Evolutionary conservation across 2,329 filamentous ascomycete species (phyloP).

Genomic region (Paecilomyces variotii): DNA sequence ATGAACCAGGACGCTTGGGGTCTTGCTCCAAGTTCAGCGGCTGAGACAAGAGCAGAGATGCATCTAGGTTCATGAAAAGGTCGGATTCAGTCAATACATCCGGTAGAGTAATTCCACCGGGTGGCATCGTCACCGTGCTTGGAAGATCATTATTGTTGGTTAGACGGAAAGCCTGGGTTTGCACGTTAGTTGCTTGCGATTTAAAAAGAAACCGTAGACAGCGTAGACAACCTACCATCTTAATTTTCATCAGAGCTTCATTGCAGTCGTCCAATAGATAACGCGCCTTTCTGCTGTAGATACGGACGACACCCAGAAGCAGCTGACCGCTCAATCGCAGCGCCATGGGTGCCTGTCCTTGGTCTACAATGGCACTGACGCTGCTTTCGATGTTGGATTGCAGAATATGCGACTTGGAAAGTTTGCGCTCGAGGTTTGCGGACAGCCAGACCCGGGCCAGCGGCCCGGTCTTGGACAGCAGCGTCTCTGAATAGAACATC

Average conservation of each 20-base stretch:
- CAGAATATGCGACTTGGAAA: constrained; percentile 92
- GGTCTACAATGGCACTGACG: constrained; percentile 89
- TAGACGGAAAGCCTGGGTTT: constrained; percentile 74
- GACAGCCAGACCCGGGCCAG: constrained; percentile 97
- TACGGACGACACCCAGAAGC: constrained; percentile 88
- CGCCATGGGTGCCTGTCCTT: constrained; percentile 88
- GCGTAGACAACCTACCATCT: constrained; percentile 61
- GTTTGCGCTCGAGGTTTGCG: constrained; percentile 95
- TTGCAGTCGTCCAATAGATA: constrained; percentile 97
- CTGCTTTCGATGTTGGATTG: constrained; percentile 93
- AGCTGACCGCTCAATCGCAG: constrained; percentile 89
- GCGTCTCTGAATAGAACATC: constrained; percentile 97
- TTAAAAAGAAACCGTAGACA: background rate
- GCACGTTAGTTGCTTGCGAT: constrained; percentile 22
- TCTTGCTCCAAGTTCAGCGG: constrained; percentile 44
- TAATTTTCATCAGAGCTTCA: constrained; percentile 94
- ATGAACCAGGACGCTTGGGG: constrained; percentile 25
- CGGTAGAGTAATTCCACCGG: constrained; percentile 78
- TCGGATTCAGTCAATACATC: constrained; percentile 92
- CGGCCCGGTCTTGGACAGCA: constrained; percentile 93
- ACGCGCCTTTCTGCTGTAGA: constrained; percentile 94
- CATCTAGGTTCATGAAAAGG: constrained; percentile 74
- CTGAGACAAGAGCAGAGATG: constrained; percentile 72
- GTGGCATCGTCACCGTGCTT: constrained; percentile 68
- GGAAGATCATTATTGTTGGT: constrained; percentile 92